Evolutionary conservation across 768 basidiomycete species (phyloP).

Genomic region (Collybia mongolica): DNA sequence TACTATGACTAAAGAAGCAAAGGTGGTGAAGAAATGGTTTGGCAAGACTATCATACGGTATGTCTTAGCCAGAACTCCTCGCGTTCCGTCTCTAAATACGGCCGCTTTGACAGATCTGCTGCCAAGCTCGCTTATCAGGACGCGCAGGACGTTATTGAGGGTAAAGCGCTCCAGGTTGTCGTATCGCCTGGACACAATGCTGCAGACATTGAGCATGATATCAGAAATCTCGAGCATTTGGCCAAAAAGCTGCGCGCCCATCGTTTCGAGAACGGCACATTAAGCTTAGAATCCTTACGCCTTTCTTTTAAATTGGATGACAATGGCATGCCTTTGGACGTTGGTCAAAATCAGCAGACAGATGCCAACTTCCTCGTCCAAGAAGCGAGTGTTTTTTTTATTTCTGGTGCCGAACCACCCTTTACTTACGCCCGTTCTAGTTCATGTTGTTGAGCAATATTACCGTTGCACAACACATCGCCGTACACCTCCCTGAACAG

Average conservation of each 20-base stretch:
- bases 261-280: slow-evolving; percentile 79
- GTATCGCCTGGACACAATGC: slow-evolving; percentile 58
- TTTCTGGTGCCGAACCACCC: neutral
- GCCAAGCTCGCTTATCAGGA: slow-evolving; percentile 83
- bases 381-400: slow-evolving; percentile 62
- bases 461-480: slow-evolving; percentile 88
- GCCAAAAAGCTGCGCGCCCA: slow-evolving; percentile 70
- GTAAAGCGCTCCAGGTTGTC: slow-evolving; percentile 52
- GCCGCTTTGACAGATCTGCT: slow-evolving; percentile 59
- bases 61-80: slow-evolving; percentile 15
- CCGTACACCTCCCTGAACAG: slow-evolving; percentile 93
- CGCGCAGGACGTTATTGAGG: slow-evolving; percentile 82
- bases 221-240: slow-evolving; percentile 64
- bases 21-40: slow-evolving; percentile 86
- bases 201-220: slow-evolving; percentile 70
- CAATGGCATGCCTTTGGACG: slow-evolving; percentile 77
- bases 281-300: slow-evolving; percentile 66
- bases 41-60: slow-evolving; percentile 91
- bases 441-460: slow-evolving; percentile 95
- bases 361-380: slow-evolving; percentile 85
- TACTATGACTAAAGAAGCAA: slow-evolving; percentile 80
- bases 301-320: slow-evolving; percentile 82
- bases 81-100: neutral
- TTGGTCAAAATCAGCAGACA: slow-evolving; percentile 56
- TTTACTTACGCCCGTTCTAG: slow-evolving; percentile 33